A percentile compares a stretch with the other conserved stretches of the same genome.
Evolutionary conservation across 805 yeast genomes (phyloP).

Genomic region (Zygoascus flipseniorum): DNA sequence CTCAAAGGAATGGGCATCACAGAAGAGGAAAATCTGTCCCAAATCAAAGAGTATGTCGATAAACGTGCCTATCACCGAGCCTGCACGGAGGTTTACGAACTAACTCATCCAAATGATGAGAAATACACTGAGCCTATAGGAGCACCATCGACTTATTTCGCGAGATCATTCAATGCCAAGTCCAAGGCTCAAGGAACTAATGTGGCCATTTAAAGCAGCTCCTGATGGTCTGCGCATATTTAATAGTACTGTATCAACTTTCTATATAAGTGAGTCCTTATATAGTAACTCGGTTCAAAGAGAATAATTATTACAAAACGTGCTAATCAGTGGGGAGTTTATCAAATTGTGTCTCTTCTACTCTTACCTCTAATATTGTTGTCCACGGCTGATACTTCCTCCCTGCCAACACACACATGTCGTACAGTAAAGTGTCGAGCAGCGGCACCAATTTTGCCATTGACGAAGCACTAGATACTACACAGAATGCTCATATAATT

Average conservation of each 20-base stretch:
- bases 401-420: neutral
- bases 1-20: slow-evolving; percentile 57
- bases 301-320: no score
- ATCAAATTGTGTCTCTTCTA: no score
- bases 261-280: no score
- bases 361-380: no score
- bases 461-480: neutral
- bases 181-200: neutral
- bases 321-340: no score
- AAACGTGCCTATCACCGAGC: slow-evolving; percentile 74
- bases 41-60: slow-evolving; percentile 58
- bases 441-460: neutral
- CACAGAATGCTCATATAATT: neutral
- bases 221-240: no score
- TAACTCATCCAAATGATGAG: slow-evolving; percentile 38
- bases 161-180: slow-evolving; percentile 32
- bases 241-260: no score
- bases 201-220: no score
- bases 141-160: slow-evolving; percentile 86
- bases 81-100: slow-evolving; percentile 81
- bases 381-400: no score
- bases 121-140: slow-evolving; percentile 45
- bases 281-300: no score
- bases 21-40: slow-evolving; percentile 46
- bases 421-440: neutral